Percentiles rank a stretch among this genome's conserved stretches.
Conservation (phyloP, 768 basidiomycete species). For the Rhizopogon sp. region DNA sequence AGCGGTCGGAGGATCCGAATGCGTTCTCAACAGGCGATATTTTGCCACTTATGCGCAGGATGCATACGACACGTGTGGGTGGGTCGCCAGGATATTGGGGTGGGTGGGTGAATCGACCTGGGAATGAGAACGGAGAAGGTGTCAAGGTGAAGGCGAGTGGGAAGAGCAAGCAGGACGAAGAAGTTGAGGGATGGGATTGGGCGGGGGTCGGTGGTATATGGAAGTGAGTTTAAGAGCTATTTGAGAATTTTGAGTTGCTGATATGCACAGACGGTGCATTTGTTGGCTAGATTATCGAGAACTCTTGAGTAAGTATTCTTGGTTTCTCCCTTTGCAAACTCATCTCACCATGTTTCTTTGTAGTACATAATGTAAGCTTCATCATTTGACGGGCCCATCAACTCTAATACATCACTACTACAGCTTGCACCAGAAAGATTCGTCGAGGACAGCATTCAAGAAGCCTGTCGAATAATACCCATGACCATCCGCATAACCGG, state of each 20-base stretch:
- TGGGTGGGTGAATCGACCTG: conserved; percentile 11
- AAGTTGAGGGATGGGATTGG: conserved; percentile 52
- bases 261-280: conserved; percentile 39
- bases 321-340: neutral
- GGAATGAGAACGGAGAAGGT: neutral
- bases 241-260: neutral
- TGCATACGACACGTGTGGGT: conserved; percentile 37
- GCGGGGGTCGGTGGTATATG: conserved; percentile 50
- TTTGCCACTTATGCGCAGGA: conserved; percentile 21
- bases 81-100: conserved; percentile 39
- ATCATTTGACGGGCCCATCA: neutral
- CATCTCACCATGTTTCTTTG: neutral
- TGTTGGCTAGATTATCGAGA: conserved; percentile 60
- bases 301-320: conserved; percentile 37
- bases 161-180: conserved; percentile 8
- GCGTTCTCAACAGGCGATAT: conserved; percentile 11
- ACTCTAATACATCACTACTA: neutral
- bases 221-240: conserved; percentile 33
- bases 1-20: neutral
- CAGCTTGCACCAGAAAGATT: conserved; percentile 26
- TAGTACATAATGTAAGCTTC: conserved; percentile 35
- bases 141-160: neutral
- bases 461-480: conserved; percentile 51
- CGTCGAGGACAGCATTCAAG: conserved; percentile 26
- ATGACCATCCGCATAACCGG: conserved; percentile 39